A percentile compares a stretch with the other conserved stretches of the same genome.
Conservation (phyloP, 441 rosid genomes). For the Pelargonium fulgidum region DNA sequence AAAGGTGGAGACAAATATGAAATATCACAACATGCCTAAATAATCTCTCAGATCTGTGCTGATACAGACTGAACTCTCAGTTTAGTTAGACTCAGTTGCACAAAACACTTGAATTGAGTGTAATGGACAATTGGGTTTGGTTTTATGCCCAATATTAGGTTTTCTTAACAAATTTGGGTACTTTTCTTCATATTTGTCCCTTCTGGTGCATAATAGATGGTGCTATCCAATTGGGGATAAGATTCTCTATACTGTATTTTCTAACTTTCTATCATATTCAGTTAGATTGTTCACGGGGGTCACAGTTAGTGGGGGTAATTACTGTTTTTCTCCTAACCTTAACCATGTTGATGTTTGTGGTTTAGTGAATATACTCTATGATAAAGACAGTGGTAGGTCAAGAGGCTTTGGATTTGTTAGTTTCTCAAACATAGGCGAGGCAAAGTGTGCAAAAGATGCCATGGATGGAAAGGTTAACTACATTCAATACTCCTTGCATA, state of each 20-base stretch:
- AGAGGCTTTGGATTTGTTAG: slow-evolving; percentile 83
- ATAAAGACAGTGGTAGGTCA: slow-evolving; percentile 66
- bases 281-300: background rate
- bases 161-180: background rate
- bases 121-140: background rate
- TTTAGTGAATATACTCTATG: slow-evolving; percentile 66
- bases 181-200: background rate
- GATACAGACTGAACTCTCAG: background rate
- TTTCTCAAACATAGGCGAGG: slow-evolving; percentile 47
- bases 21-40: background rate
- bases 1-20: background rate
- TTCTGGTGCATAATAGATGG: background rate
- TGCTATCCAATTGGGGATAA: background rate
- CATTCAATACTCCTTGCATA: background rate
- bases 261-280: background rate
- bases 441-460: slow-evolving; percentile 63
- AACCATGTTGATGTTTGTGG: slow-evolving; percentile 9
- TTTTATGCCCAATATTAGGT: background rate
- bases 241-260: background rate
- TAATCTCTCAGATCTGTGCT: background rate
- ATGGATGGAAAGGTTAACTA: slow-evolving; percentile 77
- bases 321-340: too few species aligned
- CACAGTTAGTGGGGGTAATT: background rate
- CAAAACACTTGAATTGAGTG: background rate
- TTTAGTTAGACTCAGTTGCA: background rate